A percentile compares a stretch with the other conserved stretches of the same genome.
Conservation (phyloP, 176 grass and related monocot species). For the Oryza brachyantha region DNA sequence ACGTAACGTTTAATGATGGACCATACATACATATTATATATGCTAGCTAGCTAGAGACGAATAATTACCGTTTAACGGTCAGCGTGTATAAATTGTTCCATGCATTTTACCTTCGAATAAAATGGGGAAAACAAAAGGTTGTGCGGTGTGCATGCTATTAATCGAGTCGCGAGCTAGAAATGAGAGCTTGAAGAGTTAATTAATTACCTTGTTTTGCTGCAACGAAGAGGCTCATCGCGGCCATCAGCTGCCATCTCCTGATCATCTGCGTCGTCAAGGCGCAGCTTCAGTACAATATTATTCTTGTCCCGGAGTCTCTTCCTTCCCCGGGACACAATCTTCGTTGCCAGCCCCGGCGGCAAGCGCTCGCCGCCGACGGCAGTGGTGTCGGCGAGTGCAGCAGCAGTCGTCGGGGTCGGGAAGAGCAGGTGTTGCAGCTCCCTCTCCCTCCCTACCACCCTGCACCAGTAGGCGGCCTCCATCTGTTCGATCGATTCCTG, state of each 20-base stretch:
- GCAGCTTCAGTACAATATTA: neutral
- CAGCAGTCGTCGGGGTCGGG: neutral
- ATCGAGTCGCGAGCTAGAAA: neutral
- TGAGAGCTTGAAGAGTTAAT: neutral
- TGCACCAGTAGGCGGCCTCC: neutral
- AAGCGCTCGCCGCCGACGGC: neutral
- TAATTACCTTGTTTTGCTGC: conserved; percentile 2
- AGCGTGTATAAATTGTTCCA: neutral
- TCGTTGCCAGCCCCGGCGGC: neutral
- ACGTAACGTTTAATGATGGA: neutral
- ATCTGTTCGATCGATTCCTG: too few species aligned
- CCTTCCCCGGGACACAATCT: neutral
- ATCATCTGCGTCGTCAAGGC: neutral
- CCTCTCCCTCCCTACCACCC: neutral
- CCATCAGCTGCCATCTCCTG: neutral
- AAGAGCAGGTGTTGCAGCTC: conserved; percentile 15
- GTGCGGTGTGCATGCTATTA: neutral
- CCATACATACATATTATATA: neutral
- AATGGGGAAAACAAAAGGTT: neutral
- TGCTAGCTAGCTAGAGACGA: neutral
- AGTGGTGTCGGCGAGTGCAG: neutral
- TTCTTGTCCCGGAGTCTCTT: neutral
- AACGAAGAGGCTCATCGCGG: neutral
- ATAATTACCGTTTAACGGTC: too few species aligned
- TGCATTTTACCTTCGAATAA: neutral